A percentile compares a stretch with the other conserved stretches of the same genome.
Conservation (phyloP, 1,284 basidiomycete species). For the Cutaneotrichosporon sp. region DNA sequence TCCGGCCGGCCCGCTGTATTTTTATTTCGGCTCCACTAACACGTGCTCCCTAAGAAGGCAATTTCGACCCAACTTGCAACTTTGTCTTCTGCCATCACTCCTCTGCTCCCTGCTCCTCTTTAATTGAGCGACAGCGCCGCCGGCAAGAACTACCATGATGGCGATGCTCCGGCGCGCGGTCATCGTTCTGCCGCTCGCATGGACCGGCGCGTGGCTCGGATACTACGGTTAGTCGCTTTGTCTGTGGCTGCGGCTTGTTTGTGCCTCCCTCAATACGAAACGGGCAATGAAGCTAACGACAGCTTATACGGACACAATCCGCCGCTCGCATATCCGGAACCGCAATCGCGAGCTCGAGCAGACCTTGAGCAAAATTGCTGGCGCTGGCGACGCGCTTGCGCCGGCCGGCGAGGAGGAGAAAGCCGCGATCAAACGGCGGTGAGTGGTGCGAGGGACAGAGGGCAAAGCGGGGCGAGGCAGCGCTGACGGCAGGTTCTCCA, state of each 20-base stretch:
- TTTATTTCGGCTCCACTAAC: not conserved
- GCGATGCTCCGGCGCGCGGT: constrained; percentile 25
- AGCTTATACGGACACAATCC: constrained; percentile 47
- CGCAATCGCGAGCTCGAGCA: constrained; percentile 26
- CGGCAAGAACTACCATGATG: too few species aligned
- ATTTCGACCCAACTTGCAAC: too few species aligned
- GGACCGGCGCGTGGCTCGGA: constrained; percentile 41
- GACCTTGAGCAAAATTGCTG: constrained; percentile 22
- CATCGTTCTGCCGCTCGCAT: constrained; percentile 40
- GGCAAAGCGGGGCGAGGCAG: not conserved
- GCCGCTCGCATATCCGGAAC: constrained; percentile 36
- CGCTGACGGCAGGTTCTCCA: constrained; percentile 29
- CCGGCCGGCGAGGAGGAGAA: constrained; percentile 43
- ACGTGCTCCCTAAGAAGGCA: not conserved
- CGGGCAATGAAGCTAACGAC: not conserved
- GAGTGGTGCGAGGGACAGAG: constrained; percentile 4
- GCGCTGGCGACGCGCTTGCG: constrained; percentile 20
- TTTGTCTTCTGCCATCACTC: too few species aligned
- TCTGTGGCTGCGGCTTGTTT: too few species aligned
- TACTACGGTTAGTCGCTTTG: constrained; percentile 37
- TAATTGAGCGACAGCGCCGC: not conserved
- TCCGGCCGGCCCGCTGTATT: not conserved
- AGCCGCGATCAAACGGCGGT: constrained; percentile 45
- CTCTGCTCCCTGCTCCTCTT: not conserved
- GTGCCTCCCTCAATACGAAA: too few species aligned